Base-by-base conservation (phyloP, 2,329 filamentous ascomycete genomes). In the Talaromyces sp. region DNA sequence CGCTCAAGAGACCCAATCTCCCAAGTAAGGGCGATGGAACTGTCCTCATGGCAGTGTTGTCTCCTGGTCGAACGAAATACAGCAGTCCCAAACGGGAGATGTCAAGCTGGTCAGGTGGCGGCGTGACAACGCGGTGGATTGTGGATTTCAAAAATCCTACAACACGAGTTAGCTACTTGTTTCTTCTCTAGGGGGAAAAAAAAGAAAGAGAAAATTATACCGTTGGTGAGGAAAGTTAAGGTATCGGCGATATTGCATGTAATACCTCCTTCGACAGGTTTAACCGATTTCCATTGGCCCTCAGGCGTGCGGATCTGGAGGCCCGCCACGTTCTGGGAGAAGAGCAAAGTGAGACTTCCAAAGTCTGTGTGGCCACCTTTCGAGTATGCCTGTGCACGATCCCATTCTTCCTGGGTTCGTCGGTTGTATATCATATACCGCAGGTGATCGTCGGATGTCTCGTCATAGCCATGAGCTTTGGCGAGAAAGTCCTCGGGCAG, bases 341-440 rank as follows among this genome's bases (percentile, higher is more conserved):
- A 86, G 0, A 86, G 75, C 2, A 86, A 72, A 0, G 83, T 86
- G 1, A 85, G 72, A 0, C 80, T 83, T 0, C 83, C 83, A 2
- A 85, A 75, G 64, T 86, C 84, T 0, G 83, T 86, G 66, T 86
- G 84, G 3, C 81, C 57, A 6, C 54, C 44, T 23, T 27, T 42
- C 14, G 31, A 83, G 63, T 69, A 0, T 73, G 70, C 1, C 79
- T 77, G 1, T 75, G 72, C 47, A 72, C 36, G 73, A 10, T 74
- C 77, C 59, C 79, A 80, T 58, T 83, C 79, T 33, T 83, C 78
- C 0, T 73, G 69, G 0, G 76, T 78, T 40, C 83, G 81, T 0
- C 78, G 77, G 16, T 78, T 75, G 64, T 85, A 86, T 40, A 81
- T 78, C 83, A 87, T 87, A 69, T 87, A 87, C 1, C 86, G 79